A percentile compares a stretch with the other conserved stretches of the same genome.
Evolutionary conservation across 768 basidiomycete species (phyloP).

Genomic region (Leucocoprinus sp.): DNA sequence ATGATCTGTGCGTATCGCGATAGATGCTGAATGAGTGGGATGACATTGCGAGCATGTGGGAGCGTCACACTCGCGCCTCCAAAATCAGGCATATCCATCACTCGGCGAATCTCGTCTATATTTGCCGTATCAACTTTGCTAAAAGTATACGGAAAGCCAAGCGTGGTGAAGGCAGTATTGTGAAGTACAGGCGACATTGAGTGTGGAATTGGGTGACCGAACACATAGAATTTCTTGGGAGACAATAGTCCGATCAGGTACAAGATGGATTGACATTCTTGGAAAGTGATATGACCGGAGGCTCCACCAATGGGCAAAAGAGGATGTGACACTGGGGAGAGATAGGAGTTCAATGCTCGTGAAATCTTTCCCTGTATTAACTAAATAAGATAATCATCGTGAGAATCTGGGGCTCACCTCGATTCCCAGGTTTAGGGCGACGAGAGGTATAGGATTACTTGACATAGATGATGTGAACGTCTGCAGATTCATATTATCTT

Average conservation of each 20-base stretch:
- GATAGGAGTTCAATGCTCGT: constrained; percentile 57
- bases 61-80: constrained; percentile 84
- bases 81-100: constrained; percentile 45
- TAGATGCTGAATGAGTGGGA: constrained; percentile 54
- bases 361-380: constrained; percentile 54
- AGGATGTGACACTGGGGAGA: constrained; percentile 72
- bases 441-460: constrained; percentile 44
- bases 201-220: constrained; percentile 62
- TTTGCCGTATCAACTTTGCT: constrained; percentile 44
- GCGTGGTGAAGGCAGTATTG: constrained; percentile 56
- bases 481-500: constrained; percentile 57
- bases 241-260: constrained; percentile 57
- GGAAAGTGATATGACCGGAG: constrained; percentile 67
- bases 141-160: constrained; percentile 66
- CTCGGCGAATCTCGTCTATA: constrained; percentile 38
- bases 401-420: constrained; percentile 16
- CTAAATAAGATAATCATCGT: not conserved
- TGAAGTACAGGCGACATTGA: constrained; percentile 73
- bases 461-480: constrained; percentile 40
- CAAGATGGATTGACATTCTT: constrained; percentile 57
- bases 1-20: constrained; percentile 59
- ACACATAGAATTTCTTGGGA: constrained; percentile 52
- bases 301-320: constrained; percentile 57
- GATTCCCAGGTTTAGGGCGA: constrained; percentile 74
- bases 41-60: constrained; percentile 68